A percentile compares a stretch with the other conserved stretches of the same genome.
phyloP scores from a whole-genome alignment of 2,329 filamentous ascomycete genomes.

The Arthrobotrys entomopaga region DNA sequence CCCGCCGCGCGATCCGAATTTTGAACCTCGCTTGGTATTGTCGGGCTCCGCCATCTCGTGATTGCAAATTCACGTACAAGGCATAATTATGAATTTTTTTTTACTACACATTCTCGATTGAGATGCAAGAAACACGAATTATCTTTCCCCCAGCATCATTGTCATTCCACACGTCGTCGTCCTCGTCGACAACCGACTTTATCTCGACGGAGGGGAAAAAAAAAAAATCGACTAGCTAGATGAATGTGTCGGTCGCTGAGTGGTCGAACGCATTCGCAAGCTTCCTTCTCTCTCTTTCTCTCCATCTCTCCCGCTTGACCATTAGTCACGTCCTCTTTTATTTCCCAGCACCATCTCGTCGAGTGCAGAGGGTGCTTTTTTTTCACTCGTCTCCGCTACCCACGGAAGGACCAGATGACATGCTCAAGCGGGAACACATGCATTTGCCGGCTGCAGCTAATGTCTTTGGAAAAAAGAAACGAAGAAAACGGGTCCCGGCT shows the following conservation, averaged over 20 bases:
- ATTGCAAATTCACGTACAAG: conserved; percentile 50
- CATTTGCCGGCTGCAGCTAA: conserved; percentile 54
- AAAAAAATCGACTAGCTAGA: conserved; percentile 12
- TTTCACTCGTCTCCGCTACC: conserved; percentile 31
- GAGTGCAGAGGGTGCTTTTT: not conserved
- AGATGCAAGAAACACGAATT: not conserved
- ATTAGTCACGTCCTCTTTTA: conserved; percentile 35
- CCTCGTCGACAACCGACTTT: too few species aligned
- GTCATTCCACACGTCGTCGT: not conserved
- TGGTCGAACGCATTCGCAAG: conserved; percentile 13
- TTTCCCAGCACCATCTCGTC: not conserved
- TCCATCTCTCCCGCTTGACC: conserved; percentile 48
- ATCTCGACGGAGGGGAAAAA: too few species aligned
- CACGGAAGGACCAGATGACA: conserved; percentile 44
- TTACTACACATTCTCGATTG: conserved; percentile 12
- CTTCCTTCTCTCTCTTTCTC: conserved; percentile 14
- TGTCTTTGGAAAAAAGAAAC: conserved; percentile 44
- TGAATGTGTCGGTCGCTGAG: conserved; percentile 42
- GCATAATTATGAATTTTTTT: conserved; percentile 35
- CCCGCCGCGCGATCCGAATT: conserved; percentile 11
- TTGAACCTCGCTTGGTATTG: not conserved
- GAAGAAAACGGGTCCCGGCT: conserved; percentile 42
- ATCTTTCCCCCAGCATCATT: not conserved
- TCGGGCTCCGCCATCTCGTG: conserved; percentile 51
- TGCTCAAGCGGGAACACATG: conserved; percentile 55